These are phyloP conservation scores for Dioscorea zingiberensis DNA, from an alignment of 106 monocot species.

Conservation along the genomic window DNA sequence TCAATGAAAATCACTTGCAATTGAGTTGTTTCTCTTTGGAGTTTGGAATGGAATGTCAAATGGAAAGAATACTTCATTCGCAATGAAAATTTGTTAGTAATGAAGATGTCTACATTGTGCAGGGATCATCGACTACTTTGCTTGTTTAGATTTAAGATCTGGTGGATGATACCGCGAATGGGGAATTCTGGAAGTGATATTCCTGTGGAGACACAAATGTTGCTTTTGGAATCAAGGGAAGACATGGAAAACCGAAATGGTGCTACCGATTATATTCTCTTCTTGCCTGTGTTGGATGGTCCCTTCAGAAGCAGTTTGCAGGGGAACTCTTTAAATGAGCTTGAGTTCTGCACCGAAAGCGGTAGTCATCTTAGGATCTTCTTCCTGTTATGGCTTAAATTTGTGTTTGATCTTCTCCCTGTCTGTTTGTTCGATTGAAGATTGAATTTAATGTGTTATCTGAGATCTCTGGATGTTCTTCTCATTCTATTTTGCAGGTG, in stretches of 20 bases:
- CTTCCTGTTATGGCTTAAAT: constrained; percentile 2
- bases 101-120: not conserved
- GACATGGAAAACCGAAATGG: not conserved
- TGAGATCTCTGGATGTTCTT: too few relatives aligned
- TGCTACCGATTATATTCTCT: constrained; percentile 18
- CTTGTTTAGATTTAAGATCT: constrained; percentile 46
- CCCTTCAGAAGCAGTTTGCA: constrained; percentile 42
- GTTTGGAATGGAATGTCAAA: too few relatives aligned
- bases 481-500: constrained; percentile 13
- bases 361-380: constrained; percentile 21
- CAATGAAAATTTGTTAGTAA: not conserved
- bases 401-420: not conserved
- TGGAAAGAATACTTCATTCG: too few relatives aligned
- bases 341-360: constrained; percentile 48
- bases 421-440: not conserved
- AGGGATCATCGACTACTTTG: constrained; percentile 26
- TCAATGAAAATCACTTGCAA: too few relatives aligned
- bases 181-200: constrained; percentile 39
- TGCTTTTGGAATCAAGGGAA: constrained; percentile 29
- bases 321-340: constrained; percentile 44
- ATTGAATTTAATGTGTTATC: too few relatives aligned
- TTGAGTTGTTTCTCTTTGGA: too few relatives aligned
- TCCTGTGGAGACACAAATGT: constrained; percentile 39
- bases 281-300: constrained; percentile 43
- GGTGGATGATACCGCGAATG: constrained; percentile 53